Evolutionary conservation across 2,329 filamentous ascomycete species (phyloP), one percentile per base, ranked within the genome.

Genomic region (Rhinocladiella similis): DNA sequence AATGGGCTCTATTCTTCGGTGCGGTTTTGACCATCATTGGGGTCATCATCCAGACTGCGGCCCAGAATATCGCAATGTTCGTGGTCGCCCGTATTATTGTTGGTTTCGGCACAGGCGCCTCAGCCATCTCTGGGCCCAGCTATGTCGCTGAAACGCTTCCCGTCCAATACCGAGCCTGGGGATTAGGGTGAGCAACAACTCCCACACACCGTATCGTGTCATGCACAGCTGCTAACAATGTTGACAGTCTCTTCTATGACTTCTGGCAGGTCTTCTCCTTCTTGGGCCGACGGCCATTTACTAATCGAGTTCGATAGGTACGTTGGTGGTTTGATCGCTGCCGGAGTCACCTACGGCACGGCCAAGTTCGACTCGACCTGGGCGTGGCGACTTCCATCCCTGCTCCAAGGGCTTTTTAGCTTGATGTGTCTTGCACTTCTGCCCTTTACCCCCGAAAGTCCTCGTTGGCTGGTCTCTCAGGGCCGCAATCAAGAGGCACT

Each of bases 31-130:
- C 75, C 1, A 61, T 80, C 9, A 41, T 80, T 3, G 79, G 76
- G 0, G 71, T 78, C 18, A 63, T 78, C 9, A 65, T 81, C 12
- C 79, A 80, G 63, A 72, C 74, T 0, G 75, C 77, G 0, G 73
- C 80, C 0, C 77, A 82, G 60, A 75, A 80, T 52, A 75, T 80
- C 4, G 76, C 74, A 54, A 81, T 81, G 78, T 82, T 82, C 63
- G 73, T 79, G 27, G 58, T 76, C 12, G 72, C 70, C 0, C 71
- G 80, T 13, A 73, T 81, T 18, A 68, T 81, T 3, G 65, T 82
- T 1, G 80, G 80, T 0, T 70, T 80, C 35, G 80, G 80, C 2
- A 68, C 65, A 3, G 72, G 70, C 1, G 64, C 77, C 7, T 73
- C 75, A 1, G 73, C 71, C 12, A 72, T 78, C 16, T 75, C 77